phyloP scores from a whole-genome alignment of 441 rosid genomes.

The Bruguiera hainesii region DNA sequence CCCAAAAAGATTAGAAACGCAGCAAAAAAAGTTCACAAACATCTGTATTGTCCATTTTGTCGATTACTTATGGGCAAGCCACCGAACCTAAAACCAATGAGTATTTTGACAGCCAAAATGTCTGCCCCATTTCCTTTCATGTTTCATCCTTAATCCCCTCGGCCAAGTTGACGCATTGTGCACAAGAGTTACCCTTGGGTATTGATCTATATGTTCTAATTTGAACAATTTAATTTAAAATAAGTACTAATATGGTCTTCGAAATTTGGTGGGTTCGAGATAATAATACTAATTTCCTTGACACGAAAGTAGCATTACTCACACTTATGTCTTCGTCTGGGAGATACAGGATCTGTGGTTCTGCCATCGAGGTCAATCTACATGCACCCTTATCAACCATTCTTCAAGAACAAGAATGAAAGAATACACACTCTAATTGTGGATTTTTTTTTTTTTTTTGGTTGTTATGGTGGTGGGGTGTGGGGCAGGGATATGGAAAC shows the following conservation, averaged over 20 bases:
- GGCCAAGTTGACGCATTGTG: constrained; percentile 3
- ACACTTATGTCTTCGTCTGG: no score
- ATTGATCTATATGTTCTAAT: constrained; percentile 8
- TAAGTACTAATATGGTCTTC: not conserved
- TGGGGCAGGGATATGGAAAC: no score
- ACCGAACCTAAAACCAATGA: constrained; percentile 30
- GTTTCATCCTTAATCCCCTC: not conserved
- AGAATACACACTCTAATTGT: not conserved
- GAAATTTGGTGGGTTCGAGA: not conserved
- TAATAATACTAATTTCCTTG: no score
- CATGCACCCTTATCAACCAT: not conserved
- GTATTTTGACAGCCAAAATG: not conserved
- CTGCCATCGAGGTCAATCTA: constrained; percentile 8
- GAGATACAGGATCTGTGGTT: no score
- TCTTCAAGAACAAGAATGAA: constrained; percentile 9
- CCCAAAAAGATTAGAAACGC: constrained; percentile 2
- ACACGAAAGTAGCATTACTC: no score
- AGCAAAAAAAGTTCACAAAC: not conserved
- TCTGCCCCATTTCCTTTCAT: constrained; percentile 11
- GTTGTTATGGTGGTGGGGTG: no score
- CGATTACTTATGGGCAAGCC: constrained; percentile 23
- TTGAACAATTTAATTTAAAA: constrained; percentile 21
- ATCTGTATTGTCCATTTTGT: not conserved
- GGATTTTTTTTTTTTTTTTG: no score
- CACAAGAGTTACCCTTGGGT: not conserved